phyloP scores from a whole-genome alignment of 352 stramenopile species.

The Phytophthora syringae region DNA sequence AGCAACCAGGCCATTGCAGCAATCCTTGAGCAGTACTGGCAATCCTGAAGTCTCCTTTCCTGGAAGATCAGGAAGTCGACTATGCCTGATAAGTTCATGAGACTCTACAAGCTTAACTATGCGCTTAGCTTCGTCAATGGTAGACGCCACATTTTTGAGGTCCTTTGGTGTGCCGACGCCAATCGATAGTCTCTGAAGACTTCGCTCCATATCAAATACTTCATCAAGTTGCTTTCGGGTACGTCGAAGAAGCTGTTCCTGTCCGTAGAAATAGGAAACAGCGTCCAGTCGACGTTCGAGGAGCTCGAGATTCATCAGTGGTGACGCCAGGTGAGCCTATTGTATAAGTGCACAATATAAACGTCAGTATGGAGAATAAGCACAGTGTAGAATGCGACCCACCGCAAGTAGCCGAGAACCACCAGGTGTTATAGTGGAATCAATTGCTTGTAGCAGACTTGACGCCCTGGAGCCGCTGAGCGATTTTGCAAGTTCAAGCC shows the following conservation, averaged over 20 bases:
- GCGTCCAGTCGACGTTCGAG: conserved; percentile 59
- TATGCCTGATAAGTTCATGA: conserved; percentile 30
- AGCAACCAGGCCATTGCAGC: conserved; percentile 31
- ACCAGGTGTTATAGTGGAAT: conserved; percentile 62
- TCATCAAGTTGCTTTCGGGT: conserved; percentile 60
- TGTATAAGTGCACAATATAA: not conserved
- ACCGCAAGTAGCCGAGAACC: conserved; percentile 75
- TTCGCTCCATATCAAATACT: conserved; percentile 78
- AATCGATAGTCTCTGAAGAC: conserved; percentile 69
- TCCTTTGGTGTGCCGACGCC: conserved; percentile 70
- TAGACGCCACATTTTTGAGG: conserved; percentile 69
- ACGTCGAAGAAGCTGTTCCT: conserved; percentile 56
- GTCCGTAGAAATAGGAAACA: conserved; percentile 56
- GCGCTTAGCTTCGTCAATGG: conserved; percentile 53
- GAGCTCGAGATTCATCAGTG: conserved; percentile 62
- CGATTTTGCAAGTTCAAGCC: conserved; percentile 73
- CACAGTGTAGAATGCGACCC: conserved; percentile 3
- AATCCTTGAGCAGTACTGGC: conserved; percentile 34
- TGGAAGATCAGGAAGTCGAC: conserved; percentile 33
- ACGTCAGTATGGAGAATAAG: not conserved
- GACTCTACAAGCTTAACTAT: conserved; percentile 42
- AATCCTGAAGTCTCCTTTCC: conserved; percentile 32
- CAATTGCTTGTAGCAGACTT: conserved; percentile 74
- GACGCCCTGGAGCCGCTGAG: conserved; percentile 59
- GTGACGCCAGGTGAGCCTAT: conserved; percentile 70